phyloP scores from a whole-genome alignment of 179 eudicot genomes.

The Spinacia oleracea region DNA sequence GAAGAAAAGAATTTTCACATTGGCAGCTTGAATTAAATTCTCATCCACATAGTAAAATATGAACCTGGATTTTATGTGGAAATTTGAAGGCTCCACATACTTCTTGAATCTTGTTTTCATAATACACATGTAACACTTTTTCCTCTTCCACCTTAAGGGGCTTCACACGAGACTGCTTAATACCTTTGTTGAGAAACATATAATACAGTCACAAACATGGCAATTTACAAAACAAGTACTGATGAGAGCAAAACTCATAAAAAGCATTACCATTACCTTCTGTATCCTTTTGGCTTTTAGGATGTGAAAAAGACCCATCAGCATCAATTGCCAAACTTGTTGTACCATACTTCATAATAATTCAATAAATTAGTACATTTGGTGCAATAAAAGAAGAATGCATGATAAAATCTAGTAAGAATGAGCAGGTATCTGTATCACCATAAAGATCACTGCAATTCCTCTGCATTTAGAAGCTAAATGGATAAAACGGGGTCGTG shows the following conservation, averaged over 20 bases:
- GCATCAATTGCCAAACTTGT: constrained; percentile 73
- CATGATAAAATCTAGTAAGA: neutral
- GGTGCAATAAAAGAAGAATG: neutral
- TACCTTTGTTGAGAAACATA: constrained; percentile 39
- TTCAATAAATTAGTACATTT: constrained; percentile 31
- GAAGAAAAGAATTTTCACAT: neutral
- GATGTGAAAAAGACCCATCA: constrained; percentile 80
- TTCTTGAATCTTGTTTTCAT: constrained; percentile 86
- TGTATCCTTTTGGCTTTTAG: constrained; percentile 52
- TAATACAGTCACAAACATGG: constrained; percentile 10
- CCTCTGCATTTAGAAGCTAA: neutral
- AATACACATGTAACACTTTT: constrained; percentile 69
- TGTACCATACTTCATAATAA: constrained; percentile 71
- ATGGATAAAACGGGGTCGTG: neutral
- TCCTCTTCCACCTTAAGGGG: constrained; percentile 85
- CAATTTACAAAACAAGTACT: neutral
- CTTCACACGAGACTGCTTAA: constrained; percentile 76
- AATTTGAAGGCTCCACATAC: constrained; percentile 85
- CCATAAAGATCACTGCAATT: too few relatives aligned
- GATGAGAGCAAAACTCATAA: constrained; percentile 3
- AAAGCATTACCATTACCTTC: constrained; percentile 50
- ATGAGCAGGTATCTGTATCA: neutral
- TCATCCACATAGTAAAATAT: constrained; percentile 17
- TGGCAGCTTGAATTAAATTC: neutral
- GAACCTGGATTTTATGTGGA: constrained; percentile 93